These are phyloP conservation scores for Diaporthe vaccinii DNA, from an alignment of 2,329 filamentous ascomycete genomes.

Conservation along the genomic window DNA sequence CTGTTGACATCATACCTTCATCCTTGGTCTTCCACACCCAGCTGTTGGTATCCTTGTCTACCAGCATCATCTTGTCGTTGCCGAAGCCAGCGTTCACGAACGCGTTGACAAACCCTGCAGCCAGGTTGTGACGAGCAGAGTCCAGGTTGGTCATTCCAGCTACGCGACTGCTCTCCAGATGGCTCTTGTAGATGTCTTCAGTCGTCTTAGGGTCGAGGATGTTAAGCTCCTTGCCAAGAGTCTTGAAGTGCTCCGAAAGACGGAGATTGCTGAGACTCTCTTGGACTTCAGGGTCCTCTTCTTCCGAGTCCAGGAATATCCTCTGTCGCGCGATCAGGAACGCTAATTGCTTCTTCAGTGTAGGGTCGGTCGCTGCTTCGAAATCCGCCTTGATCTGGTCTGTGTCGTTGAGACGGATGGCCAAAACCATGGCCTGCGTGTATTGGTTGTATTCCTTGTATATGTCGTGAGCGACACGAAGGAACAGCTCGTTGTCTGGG, in stretches of 20 bases:
- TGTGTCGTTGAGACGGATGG: slow-evolving; percentile 91
- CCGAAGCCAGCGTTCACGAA: slow-evolving; percentile 97
- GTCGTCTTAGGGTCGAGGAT: slow-evolving; percentile 96
- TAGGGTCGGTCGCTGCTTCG: slow-evolving; percentile 81
- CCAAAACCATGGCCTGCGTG: slow-evolving; percentile 92
- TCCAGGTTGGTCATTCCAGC: slow-evolving; percentile 95
- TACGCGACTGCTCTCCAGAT: slow-evolving; percentile 94
- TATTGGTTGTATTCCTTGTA: slow-evolving; percentile 95
- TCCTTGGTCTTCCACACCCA: slow-evolving; percentile 99
- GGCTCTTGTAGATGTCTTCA: slow-evolving; percentile 99
- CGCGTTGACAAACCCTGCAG: slow-evolving; percentile 95
- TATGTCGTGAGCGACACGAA: slow-evolving; percentile 91
- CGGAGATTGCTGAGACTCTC: slow-evolving; percentile 91
- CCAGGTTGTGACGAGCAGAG: slow-evolving; percentile 94
- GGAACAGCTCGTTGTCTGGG: slow-evolving; percentile 96
- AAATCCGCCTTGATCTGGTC: slow-evolving; percentile 88
- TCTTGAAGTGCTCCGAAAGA: slow-evolving; percentile 92
- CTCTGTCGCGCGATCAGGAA: slow-evolving; percentile 94
- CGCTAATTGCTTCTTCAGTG: slow-evolving; percentile 91
- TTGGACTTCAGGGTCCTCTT: slow-evolving; percentile 80
- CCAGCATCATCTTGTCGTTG: slow-evolving; percentile 97
- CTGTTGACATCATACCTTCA: slow-evolving; percentile 96
- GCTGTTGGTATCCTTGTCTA: slow-evolving; percentile 86
- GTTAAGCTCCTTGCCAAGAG: slow-evolving; percentile 94
- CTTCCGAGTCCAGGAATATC: slow-evolving; percentile 81